phyloP scores from a whole-genome alignment of 2,329 filamentous ascomycete species.

The Aspergillus sp. region DNA sequence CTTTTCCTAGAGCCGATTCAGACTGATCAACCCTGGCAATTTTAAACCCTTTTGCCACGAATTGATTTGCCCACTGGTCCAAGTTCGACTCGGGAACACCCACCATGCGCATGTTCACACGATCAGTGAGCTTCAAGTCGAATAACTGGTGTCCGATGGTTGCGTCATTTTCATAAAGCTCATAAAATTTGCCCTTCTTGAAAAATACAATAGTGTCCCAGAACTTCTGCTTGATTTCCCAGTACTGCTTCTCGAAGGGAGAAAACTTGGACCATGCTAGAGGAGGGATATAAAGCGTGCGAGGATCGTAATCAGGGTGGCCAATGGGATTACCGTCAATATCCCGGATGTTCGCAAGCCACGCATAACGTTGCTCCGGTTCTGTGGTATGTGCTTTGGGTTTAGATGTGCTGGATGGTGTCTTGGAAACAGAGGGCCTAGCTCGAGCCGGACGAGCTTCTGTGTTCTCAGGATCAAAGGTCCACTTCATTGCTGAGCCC shows the following conservation, averaged over 20 bases:
- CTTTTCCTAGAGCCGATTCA: constrained; percentile 92
- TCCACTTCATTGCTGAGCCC: constrained; percentile 85
- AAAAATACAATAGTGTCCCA: constrained; percentile 99
- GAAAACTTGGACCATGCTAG: constrained; percentile 81
- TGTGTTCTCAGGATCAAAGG: constrained; percentile 66
- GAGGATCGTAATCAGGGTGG: constrained; percentile 87
- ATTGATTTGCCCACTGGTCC: constrained; percentile 97
- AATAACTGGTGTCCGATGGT: constrained; percentile 96
- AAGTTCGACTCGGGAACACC: constrained; percentile 94
- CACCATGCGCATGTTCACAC: constrained; percentile 99
- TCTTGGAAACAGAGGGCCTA: constrained; percentile 41
- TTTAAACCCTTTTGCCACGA: constrained; percentile 97
- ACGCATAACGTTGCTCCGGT: constrained; percentile 83
- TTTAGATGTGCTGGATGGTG: constrained; percentile 46
- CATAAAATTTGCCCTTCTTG: constrained; percentile 99
- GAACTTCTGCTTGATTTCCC: constrained; percentile 98
- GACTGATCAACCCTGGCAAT: constrained; percentile 96
- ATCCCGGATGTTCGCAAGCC: constrained; percentile 85
- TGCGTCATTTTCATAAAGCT: constrained; percentile 96
- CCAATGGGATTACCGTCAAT: constrained; percentile 78
- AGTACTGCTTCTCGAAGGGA: constrained; percentile 96
- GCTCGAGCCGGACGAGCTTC: constrained; percentile 56
- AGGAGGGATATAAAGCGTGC: constrained; percentile 88
- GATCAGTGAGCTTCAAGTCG: constrained; percentile 94
- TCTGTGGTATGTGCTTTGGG: constrained; percentile 78